Conservation (phyloP, 306 rosid genomes). For the Vigna nakashimae region DNA sequence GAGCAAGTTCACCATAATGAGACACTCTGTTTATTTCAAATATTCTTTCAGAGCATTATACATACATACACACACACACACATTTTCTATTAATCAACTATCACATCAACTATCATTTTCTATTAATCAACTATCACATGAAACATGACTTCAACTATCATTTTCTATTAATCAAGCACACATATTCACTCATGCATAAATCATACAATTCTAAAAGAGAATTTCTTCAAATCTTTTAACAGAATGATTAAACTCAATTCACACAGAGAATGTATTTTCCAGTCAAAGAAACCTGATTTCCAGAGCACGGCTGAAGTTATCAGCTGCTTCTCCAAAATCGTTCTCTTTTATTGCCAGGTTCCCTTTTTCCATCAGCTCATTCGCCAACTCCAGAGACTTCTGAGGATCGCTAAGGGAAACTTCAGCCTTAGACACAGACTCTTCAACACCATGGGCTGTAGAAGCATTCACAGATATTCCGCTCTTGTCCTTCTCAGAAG, state of each 20-base stretch:
- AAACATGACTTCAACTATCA: no score
- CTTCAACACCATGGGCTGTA: constrained; percentile 48
- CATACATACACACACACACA: no score
- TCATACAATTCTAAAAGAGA: not conserved
- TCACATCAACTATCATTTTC: constrained; percentile 20
- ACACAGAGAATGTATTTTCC: not conserved
- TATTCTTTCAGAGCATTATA: constrained; percentile 23
- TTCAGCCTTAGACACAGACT: constrained; percentile 60
- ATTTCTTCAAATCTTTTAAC: not conserved
- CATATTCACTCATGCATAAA: constrained; percentile 20
- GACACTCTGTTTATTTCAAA: constrained; percentile 63
- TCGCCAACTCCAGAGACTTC: constrained; percentile 63
- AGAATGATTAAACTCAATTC: not conserved
- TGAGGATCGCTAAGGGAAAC: constrained; percentile 53
- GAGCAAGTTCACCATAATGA: constrained; percentile 86
- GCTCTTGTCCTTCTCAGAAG: constrained; percentile 43
- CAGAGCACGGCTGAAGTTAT: constrained; percentile 90
- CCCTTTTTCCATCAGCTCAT: constrained; percentile 76
- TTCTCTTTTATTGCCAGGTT: constrained; percentile 67
- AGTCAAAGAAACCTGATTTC: constrained; percentile 76
- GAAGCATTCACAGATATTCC: constrained; percentile 53
- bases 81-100: no score
- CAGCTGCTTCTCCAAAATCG: constrained; percentile 80
- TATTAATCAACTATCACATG: not conserved
- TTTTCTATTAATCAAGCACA: constrained; percentile 6